phyloP scores from a whole-genome alignment of 257 asterid genomes.

The Echium plantagineum region DNA sequence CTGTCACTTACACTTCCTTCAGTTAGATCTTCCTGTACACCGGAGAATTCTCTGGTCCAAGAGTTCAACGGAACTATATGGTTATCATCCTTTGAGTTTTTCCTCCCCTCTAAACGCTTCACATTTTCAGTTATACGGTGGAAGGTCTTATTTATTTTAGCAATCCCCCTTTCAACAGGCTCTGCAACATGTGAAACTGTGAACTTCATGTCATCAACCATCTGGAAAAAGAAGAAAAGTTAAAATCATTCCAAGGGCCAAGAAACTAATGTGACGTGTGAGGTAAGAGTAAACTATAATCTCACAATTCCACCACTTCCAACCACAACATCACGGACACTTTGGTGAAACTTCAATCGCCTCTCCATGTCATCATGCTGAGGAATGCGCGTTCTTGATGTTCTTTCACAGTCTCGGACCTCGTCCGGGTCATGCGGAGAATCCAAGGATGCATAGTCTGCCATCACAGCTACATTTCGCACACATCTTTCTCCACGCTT shows the following conservation, averaged over 20 bases:
- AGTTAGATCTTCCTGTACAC: constrained; percentile 83
- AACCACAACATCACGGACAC: constrained; percentile 69
- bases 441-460: constrained; percentile 89
- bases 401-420: constrained; percentile 93
- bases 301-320: constrained; percentile 94
- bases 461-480: constrained; percentile 80
- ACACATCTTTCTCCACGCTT: constrained; percentile 79
- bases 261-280: neutral
- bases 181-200: constrained; percentile 89
- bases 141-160: constrained; percentile 56
- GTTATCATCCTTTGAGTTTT: constrained; percentile 67
- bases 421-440: constrained; percentile 91
- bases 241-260: neutral
- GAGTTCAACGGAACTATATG: constrained; percentile 36
- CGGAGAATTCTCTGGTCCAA: constrained; percentile 47
- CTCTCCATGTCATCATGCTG: constrained; percentile 56
- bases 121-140: constrained; percentile 79
- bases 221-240: constrained; percentile 28
- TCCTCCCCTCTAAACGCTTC: constrained; percentile 49
- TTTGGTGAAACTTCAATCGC: constrained; percentile 52
- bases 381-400: constrained; percentile 74
- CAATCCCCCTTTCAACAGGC: constrained; percentile 90
- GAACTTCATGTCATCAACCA: constrained; percentile 87
- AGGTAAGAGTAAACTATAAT: constrained; percentile 12
- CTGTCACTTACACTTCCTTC: constrained; percentile 87